phyloP scores from a whole-genome alignment of 2,329 filamentous ascomycete species.

The Alternaria arbusti region DNA sequence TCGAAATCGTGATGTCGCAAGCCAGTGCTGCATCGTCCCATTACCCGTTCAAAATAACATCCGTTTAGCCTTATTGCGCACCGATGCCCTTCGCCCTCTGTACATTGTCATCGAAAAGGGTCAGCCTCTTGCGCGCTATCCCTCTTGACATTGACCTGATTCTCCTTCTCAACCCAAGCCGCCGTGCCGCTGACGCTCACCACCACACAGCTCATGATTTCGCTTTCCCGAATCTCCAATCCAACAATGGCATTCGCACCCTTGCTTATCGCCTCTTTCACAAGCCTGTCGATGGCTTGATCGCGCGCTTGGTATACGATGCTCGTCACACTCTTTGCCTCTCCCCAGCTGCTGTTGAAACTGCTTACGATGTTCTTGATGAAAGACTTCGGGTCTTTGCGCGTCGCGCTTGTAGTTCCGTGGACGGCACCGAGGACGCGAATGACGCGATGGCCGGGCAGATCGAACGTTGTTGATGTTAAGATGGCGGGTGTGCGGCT shows the following conservation, averaged over 20 bases:
- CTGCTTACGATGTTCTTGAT: constrained; percentile 34
- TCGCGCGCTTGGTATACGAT: constrained; percentile 43
- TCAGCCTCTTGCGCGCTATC: constrained; percentile 29
- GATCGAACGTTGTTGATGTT: constrained; percentile 33
- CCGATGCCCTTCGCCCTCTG: neutral
- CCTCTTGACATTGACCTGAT: constrained; percentile 16
- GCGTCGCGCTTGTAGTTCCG: constrained; percentile 39
- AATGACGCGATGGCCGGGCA: constrained; percentile 37
- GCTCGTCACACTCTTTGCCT: constrained; percentile 40
- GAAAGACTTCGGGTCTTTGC: constrained; percentile 45
- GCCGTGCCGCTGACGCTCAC: constrained; percentile 44
- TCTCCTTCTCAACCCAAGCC: constrained; percentile 36
- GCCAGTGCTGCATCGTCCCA: neutral
- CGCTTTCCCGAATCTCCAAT: constrained; percentile 39
- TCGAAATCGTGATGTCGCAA: neutral
- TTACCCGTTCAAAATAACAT: neutral
- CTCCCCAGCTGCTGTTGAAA: constrained; percentile 32
- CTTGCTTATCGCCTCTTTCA: constrained; percentile 39
- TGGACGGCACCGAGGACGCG: constrained; percentile 40
- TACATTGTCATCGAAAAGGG: constrained; percentile 8
- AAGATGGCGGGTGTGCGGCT: constrained; percentile 38
- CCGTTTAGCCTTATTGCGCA: neutral
- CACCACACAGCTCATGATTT: constrained; percentile 42
- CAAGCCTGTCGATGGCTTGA: constrained; percentile 43
- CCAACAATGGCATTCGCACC: constrained; percentile 44